Evolutionary conservation across 2,329 filamentous ascomycete genomes (phyloP), one percentile per base, ranked within the genome.

Genomic region (Trichoderma polysporum): DNA sequence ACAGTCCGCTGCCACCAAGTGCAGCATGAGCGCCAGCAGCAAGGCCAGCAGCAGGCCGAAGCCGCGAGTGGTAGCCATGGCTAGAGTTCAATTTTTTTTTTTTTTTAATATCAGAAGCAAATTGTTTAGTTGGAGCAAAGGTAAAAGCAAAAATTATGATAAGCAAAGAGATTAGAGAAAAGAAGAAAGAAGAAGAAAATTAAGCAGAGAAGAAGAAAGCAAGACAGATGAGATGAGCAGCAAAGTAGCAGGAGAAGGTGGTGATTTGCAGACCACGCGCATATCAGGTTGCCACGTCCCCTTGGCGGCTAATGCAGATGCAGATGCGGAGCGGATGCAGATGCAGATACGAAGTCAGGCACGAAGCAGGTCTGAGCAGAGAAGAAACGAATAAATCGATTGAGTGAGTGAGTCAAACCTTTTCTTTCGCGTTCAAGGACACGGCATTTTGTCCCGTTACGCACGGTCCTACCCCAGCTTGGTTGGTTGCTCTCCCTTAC

Each of bases 1-100:
- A 79, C 91, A 94, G n/a, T 54, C 49, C 33, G 62, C 66, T 13
- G 12, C 39, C 37, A 50, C 62, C 19, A 61, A 6, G 33, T 63
- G n/a, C 33, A 56, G 39, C 56, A 50, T 13, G 13, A 64, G 27
- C n/a, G 45, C 37, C 37, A 68, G 35, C 31, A 59, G 6, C 22
- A 59, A 15, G 41, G 25, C 29, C 50, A 67, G 3, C 50, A 61
- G 22, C 13, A 37, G 29, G 53, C 31, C 53, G 25, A 45, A 15
- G 45, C 54, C 54, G 9, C 33, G 25, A 29, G 19, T 22, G 22
- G 25, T 31, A 50, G 54, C 45, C 53, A 66, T 57, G 10, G 29
- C 15, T 27, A 12, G 4, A 56, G 22, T 15, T 17, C 19, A 6
- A 5, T 33, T 22, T 59, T 2, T 33, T 27, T 31, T 37, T 37